These are phyloP conservation scores for Zizania palustris DNA, from an alignment of 202 grass and related monocot genomes.

Conservation along the genomic window DNA sequence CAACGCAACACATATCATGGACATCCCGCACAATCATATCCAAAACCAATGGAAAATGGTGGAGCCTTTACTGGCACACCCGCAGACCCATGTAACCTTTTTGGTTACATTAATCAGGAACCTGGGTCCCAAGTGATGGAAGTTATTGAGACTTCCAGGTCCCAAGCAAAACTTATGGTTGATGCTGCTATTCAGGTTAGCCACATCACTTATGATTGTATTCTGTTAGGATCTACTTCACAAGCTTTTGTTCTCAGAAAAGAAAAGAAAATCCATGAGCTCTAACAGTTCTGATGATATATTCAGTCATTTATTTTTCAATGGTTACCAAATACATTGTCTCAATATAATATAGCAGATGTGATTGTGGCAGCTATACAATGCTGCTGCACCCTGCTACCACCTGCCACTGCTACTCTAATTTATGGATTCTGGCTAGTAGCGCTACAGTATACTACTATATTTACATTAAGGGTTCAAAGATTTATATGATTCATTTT, in stretches of 20 bases:
- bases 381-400: background rate
- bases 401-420: background rate
- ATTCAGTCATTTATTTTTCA: constrained; percentile 15
- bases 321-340: background rate
- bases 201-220: constrained; percentile 16
- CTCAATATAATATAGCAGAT: background rate
- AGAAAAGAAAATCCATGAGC: background rate
- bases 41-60: constrained; percentile 65
- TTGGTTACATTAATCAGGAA: constrained; percentile 70
- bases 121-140: constrained; percentile 88
- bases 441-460: background rate
- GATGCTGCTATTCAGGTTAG: constrained; percentile 94
- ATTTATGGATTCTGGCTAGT: background rate
- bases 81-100: constrained; percentile 51
- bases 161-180: constrained; percentile 89
- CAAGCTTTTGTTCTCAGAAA: background rate
- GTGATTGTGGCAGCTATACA: background rate
- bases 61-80: constrained; percentile 55
- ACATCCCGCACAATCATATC: constrained; percentile 62
- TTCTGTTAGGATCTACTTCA: constrained; percentile 27
- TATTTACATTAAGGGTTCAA: background rate
- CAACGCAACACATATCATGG: constrained; percentile 82
- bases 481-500: background rate
- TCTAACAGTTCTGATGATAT: background rate
- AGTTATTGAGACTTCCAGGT: constrained; percentile 82